Evolutionary conservation across 148 eudicot genomes (phyloP).

Genomic region (Polygonum aviculare): DNA sequence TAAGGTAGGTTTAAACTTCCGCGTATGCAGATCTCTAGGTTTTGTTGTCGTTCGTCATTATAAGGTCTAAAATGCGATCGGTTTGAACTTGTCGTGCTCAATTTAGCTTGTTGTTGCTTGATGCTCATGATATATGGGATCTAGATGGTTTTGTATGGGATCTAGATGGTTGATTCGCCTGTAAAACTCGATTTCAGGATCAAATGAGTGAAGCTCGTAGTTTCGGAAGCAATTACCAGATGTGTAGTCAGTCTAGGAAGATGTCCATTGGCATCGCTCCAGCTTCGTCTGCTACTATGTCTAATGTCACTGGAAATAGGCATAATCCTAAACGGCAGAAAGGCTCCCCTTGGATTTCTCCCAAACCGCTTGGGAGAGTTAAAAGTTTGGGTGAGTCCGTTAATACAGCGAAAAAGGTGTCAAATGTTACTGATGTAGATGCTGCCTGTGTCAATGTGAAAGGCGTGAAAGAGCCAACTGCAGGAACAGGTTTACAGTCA

Average conservation of each 20-base stretch:
- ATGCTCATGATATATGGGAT: neutral
- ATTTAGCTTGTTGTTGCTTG: neutral
- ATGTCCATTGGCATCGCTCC: slow-evolving; percentile 66
- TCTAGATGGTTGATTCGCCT: neutral
- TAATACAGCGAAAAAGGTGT: slow-evolving; percentile 20
- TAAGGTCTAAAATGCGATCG: too few species aligned
- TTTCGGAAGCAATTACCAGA: slow-evolving; percentile 40
- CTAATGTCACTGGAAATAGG: slow-evolving; percentile 17
- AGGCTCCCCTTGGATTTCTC: slow-evolving; percentile 34
- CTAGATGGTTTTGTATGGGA: slow-evolving; percentile 4
- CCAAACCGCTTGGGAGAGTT: neutral
- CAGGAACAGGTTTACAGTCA: slow-evolving; percentile 14
- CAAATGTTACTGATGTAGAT: slow-evolving; percentile 14
- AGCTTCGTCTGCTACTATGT: slow-evolving; percentile 24
- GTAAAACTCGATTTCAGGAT: slow-evolving; percentile 28
- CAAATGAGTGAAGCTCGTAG: slow-evolving; percentile 39
- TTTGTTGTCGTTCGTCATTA: neutral
- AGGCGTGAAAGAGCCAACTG: slow-evolving; percentile 14
- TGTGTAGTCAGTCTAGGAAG: slow-evolving; percentile 61
- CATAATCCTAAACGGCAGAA: slow-evolving; percentile 22
- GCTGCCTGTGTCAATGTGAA: slow-evolving; percentile 12
- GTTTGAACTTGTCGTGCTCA: too few species aligned
- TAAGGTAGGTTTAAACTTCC: too few species aligned
- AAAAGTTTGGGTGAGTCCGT: slow-evolving; percentile 14
- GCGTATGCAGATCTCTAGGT: neutral